Evolutionary conservation across 2,329 filamentous ascomycete species (phyloP).

Genomic region (Cryphonectria radicalis): DNA sequence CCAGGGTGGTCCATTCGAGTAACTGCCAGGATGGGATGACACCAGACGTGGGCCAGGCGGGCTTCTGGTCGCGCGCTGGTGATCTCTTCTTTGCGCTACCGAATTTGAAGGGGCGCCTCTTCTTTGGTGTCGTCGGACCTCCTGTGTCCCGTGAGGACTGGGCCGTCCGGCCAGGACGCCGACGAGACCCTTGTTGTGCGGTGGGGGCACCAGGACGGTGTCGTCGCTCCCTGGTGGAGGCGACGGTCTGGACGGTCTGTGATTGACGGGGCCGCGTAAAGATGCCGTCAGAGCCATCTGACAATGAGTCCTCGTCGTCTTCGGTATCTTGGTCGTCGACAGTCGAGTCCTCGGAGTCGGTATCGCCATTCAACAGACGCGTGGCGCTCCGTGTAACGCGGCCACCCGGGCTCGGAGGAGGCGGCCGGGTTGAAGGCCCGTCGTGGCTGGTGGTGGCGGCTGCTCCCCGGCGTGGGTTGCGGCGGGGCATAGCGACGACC

Average conservation of each 20-base stretch:
- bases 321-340: background rate
- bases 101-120: slow-evolving; percentile 7
- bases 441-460: slow-evolving; percentile 18
- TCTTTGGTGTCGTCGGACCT: slow-evolving; percentile 12
- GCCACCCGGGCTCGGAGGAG: slow-evolving; percentile 20
- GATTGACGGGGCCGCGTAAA: slow-evolving; percentile 21
- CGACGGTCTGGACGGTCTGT: slow-evolving; percentile 19
- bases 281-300: slow-evolving; percentile 5
- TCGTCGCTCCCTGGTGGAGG: slow-evolving; percentile 22
- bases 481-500: slow-evolving; percentile 22
- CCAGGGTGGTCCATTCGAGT: slow-evolving; percentile 62
- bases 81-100: slow-evolving; percentile 20
- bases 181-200: slow-evolving; percentile 10
- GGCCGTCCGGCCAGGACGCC: background rate
- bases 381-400: slow-evolving; percentile 29
- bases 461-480: slow-evolving; percentile 27
- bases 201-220: slow-evolving; percentile 6
- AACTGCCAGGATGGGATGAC: slow-evolving; percentile 37
- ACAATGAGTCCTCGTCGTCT: slow-evolving; percentile 1
- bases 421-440: slow-evolving; percentile 17
- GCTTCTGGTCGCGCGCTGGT: slow-evolving; percentile 11
- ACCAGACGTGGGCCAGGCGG: slow-evolving; percentile 25
- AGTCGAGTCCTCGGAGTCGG: slow-evolving; percentile 8
- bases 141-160: background rate
- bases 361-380: slow-evolving; percentile 14